Percentiles rank a stretch among this genome's conserved stretches.
Evolutionary conservation across 108 stramenopile species (phyloP).

Genomic region (Skeletonema tropicum): DNA sequence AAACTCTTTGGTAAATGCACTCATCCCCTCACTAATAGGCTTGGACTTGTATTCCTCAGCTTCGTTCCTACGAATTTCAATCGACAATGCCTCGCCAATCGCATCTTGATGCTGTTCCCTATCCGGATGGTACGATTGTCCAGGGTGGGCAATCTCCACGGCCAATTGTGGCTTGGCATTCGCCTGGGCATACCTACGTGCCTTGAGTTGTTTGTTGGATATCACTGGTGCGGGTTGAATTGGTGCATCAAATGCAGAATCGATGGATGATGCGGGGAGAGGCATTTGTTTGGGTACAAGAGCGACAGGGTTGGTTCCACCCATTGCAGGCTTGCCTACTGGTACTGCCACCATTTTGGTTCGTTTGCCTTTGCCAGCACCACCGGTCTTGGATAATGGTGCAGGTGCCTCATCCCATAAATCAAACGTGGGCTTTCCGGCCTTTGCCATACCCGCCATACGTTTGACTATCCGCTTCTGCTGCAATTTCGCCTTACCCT

Average conservation of each 20-base stretch:
- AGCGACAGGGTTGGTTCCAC: conserved; percentile 27
- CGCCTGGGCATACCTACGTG: conserved; percentile 26
- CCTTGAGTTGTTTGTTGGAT: conserved; percentile 42
- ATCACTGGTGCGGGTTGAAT: conserved; percentile 18
- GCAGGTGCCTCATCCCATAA: conserved; percentile 62
- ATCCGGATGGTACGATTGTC: conserved; percentile 88
- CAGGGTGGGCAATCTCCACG: conserved; percentile 72
- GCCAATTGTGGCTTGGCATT: conserved; percentile 42
- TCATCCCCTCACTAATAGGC: conserved; percentile 69
- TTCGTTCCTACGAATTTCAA: conserved; percentile 76
- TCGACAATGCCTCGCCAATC: conserved; percentile 66
- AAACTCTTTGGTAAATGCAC: conserved; percentile 66
- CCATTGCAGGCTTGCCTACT: conserved; percentile 11
- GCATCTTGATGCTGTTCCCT: conserved; percentile 66
- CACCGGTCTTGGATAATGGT: neutral
- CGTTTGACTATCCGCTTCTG: conserved; percentile 36
- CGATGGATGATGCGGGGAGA: conserved; percentile 10
- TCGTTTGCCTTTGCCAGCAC: neutral
- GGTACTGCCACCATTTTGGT: conserved; percentile 31
- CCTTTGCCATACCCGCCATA: conserved; percentile 39
- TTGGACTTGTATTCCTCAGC: conserved; percentile 58
- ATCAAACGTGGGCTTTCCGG: conserved; percentile 63
- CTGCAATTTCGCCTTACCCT: conserved; percentile 40
- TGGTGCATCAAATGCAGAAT: conserved; percentile 17
- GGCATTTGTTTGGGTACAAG: conserved; percentile 34